A percentile compares a stretch with the other conserved stretches of the same genome.
Conservation (phyloP, 306 rosid genomes). For the Cucurbita moschata region DNA sequence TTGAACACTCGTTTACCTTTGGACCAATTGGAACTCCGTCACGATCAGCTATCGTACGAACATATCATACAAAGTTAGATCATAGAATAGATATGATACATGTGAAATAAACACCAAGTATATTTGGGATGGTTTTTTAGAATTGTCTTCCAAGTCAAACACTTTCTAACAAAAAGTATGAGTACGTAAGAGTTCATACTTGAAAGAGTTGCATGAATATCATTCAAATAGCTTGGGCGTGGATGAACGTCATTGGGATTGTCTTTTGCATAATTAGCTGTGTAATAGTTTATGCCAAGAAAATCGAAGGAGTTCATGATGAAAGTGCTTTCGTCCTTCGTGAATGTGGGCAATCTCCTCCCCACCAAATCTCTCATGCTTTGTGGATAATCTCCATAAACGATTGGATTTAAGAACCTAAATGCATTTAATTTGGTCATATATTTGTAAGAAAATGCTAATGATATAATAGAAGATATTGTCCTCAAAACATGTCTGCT, state of each 20-base stretch:
- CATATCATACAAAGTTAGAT: no score
- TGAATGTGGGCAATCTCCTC: constrained; percentile 17
- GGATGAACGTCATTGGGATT: background rate
- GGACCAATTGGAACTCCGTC: constrained; percentile 28
- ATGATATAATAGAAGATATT: no score
- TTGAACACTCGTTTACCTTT: background rate
- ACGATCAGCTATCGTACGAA: background rate
- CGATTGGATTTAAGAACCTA: constrained; percentile 19
- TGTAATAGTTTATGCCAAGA: constrained; percentile 8
- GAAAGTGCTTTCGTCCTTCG: background rate
- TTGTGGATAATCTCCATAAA: constrained; percentile 18
- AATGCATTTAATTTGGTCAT: no score
- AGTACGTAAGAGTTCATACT: background rate
- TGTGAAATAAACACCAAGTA: no score
- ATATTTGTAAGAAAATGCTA: no score
- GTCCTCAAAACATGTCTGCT: no score
- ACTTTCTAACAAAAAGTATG: no score
- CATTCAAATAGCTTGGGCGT: constrained; percentile 11
- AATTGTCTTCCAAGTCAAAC: no score
- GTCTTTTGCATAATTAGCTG: constrained; percentile 2
- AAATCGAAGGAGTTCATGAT: constrained; percentile 15
- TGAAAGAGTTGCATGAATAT: constrained; percentile 2
- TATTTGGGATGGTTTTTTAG: no score
- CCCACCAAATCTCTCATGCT: constrained; percentile 16
- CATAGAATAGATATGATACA: no score